phyloP scores from a whole-genome alignment of 257 asterid species.

The Solanum habrochaites region DNA sequence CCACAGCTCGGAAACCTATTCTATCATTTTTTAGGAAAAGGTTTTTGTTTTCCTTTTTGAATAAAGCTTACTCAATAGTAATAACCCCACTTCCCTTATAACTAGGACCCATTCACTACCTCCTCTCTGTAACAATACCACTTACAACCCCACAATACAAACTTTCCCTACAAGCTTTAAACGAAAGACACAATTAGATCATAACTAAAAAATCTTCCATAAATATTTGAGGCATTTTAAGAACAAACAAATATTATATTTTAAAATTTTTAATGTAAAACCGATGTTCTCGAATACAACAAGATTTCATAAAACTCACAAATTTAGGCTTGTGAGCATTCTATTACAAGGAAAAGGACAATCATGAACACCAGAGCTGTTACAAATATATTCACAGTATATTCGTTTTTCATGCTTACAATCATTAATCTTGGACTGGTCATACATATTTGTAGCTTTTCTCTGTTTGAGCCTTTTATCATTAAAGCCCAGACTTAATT shows the following conservation, averaged over 20 bases:
- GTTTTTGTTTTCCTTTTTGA: not conserved
- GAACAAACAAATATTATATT: not conserved
- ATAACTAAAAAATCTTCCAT: not conserved
- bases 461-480: not conserved
- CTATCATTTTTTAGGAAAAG: not conserved
- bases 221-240: not conserved
- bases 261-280: too few species aligned
- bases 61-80: not conserved
- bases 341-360: not conserved
- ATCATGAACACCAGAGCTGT: not conserved
- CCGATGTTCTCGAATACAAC: not conserved
- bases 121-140: too few species aligned
- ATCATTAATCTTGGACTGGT: not conserved
- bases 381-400: not conserved
- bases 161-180: not conserved
- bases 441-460: not conserved
- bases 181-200: not conserved
- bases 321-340: not conserved
- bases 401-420: not conserved
- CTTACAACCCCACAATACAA: too few species aligned
- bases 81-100: too few species aligned
- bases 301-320: not conserved
- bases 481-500: not conserved
- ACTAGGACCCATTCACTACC: too few species aligned
- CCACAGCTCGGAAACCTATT: not conserved